A percentile compares a stretch with the other conserved stretches of the same genome.
These are phyloP conservation scores for Peronospora farinosa DNA, from an alignment of 352 stramenopile species.

Conservation along the genomic window DNA sequence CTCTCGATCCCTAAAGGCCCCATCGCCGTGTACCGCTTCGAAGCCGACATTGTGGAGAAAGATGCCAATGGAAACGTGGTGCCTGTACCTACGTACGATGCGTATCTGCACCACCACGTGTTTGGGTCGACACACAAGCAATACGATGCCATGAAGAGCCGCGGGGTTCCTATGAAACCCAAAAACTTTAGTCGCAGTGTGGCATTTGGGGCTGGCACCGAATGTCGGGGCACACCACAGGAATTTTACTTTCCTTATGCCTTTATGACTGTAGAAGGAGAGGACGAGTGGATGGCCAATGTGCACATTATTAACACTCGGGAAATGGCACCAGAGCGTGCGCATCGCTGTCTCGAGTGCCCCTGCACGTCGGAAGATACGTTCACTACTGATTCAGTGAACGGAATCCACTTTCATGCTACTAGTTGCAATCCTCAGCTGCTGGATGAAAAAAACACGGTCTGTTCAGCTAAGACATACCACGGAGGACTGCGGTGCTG, in stretches of 20 bases:
- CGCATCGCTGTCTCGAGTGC: slow-evolving; percentile 69
- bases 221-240: slow-evolving; percentile 72
- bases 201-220: slow-evolving; percentile 70
- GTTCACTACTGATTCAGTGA: slow-evolving; percentile 44
- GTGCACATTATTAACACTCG: slow-evolving; percentile 83
- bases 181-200: slow-evolving; percentile 66
- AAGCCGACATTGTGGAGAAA: slow-evolving; percentile 65
- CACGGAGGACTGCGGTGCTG: slow-evolving; percentile 70
- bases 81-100: slow-evolving; percentile 58
- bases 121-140: slow-evolving; percentile 63
- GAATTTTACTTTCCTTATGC: slow-evolving; percentile 75
- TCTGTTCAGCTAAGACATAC: slow-evolving; percentile 54
- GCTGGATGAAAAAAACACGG: slow-evolving; percentile 61
- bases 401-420: slow-evolving; percentile 38
- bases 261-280: slow-evolving; percentile 68
- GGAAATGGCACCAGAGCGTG: slow-evolving; percentile 33
- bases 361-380: slow-evolving; percentile 66
- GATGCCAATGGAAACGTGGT: slow-evolving; percentile 41
- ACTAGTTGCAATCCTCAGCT: slow-evolving; percentile 61
- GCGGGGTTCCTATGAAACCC: slow-evolving; percentile 69
- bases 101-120: slow-evolving; percentile 81
- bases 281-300: slow-evolving; percentile 78
- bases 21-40: slow-evolving; percentile 78
- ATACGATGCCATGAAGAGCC: slow-evolving; percentile 43
- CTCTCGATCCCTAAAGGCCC: slow-evolving; percentile 68